A percentile compares a stretch with the other conserved stretches of the same genome.
These are phyloP conservation scores for Gnaphalium uliginosum DNA, from an alignment of 129 eudicot genomes.

Conservation along the genomic window DNA sequence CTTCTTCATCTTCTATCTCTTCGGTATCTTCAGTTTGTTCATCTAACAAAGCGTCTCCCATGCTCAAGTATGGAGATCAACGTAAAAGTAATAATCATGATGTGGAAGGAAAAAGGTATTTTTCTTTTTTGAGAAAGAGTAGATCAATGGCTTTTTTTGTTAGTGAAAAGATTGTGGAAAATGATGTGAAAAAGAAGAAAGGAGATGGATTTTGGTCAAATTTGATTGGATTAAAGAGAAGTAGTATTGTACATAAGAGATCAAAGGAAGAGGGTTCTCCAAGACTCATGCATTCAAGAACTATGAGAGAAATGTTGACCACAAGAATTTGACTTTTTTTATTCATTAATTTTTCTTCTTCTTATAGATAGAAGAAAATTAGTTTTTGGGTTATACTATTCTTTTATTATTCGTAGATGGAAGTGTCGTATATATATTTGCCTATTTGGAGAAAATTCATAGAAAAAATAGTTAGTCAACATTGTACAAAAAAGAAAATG, in stretches of 20 bases:
- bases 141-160: conserved; percentile 51
- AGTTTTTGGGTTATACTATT: no score
- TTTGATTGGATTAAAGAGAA: conserved; percentile 34
- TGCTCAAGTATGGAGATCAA: conserved; percentile 16
- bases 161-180: conserved; percentile 26
- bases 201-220: conserved; percentile 54
- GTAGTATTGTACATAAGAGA: not conserved
- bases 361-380: no score
- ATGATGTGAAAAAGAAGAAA: conserved; percentile 32
- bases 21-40: conserved; percentile 39
- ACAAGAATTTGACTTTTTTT: conserved; percentile 30
- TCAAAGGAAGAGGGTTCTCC: conserved; percentile 12
- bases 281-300: conserved; percentile 43
- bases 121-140: conserved; percentile 49
- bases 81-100: conserved; percentile 4
- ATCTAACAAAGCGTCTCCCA: conserved; percentile 48
- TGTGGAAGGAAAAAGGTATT: conserved; percentile 34
- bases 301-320: conserved; percentile 48
- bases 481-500: no score
- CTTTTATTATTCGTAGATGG: no score
- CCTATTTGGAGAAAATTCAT: no score
- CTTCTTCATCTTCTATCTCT: conserved; percentile 55
- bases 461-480: no score
- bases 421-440: no score
- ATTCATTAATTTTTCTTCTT: not conserved